Base-by-base conservation (phyloP, 1,284 basidiomycete species). In the Cerioporus squamosus region DNA sequence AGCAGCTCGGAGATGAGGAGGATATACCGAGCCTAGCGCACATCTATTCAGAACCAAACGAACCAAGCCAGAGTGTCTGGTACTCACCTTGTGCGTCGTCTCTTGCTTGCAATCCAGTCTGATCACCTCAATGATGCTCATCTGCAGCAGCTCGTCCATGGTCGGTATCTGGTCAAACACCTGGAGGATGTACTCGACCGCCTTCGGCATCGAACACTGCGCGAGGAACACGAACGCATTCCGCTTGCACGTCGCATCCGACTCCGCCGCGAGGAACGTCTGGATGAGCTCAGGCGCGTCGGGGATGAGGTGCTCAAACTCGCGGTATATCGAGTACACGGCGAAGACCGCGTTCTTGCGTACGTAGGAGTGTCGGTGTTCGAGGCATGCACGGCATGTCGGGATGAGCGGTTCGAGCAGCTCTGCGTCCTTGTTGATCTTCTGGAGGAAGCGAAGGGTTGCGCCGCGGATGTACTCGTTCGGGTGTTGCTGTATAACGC, bases 401-500 rank as follows among this genome's bases (percentile, higher is more conserved):
- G 97, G 96, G 59, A 99, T 87, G 57, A 99, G 87, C 17, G 97
- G 97, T 78, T 99, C 97, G 39, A 99, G 87, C 17, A 99, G 86
- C 76, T 99, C 97, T 7, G 88, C 80, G 70, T 99, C 97, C 72
- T 93, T 92, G 55, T 96, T 85, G 51, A 93, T 90, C 81, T 99
- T 99, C 77, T 98, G 95, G 10, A 99, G 84, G 80, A 97, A 98
- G 44, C 97, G 91, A 36, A 99, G 86, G 8, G 95, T 98, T 38
- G 95, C 95, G 51, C 97, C 97, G 40, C 97, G 93, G 68, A 99
- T 98, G 78, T 98, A 99, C 81, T 99, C 97, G 74, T 99, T 99
- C 6, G 97, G 96, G 72, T 99, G 97, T 93, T 99, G 97, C 92
- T 95, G 60, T 20, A 53, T 40, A 36, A 36, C 22, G 29, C 18